Evolutionary conservation across 306 rosid genomes (phyloP).

Genomic region (Medicago arabica): DNA sequence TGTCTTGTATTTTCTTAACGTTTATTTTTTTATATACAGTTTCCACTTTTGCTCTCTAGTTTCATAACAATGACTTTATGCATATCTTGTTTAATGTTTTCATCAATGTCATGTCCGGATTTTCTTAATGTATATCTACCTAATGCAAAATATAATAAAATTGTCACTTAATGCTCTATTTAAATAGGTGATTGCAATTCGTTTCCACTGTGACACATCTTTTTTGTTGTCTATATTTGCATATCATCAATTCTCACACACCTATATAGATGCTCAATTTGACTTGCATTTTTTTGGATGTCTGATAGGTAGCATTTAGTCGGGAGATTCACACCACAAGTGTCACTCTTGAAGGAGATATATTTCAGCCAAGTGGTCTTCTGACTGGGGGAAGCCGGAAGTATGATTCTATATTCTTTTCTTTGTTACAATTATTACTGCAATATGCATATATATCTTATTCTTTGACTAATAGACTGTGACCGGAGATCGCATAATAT

Average conservation of each 20-base stretch:
- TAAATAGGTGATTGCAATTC: conserved; percentile 1
- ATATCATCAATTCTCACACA: too few species aligned
- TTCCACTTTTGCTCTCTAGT: not conserved
- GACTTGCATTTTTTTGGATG: conserved; percentile 39
- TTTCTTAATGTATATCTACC: conserved; percentile 2
- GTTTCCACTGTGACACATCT: conserved; percentile 27
- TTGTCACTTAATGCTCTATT: not conserved
- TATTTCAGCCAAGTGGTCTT: conserved; percentile 96
- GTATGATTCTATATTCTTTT: conserved; percentile 57
- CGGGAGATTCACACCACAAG: conserved; percentile 72
- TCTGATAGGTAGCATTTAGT: conserved; percentile 82
- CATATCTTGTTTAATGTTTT: not conserved
- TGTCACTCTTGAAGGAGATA: conserved; percentile 99
- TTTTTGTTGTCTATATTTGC: conserved; percentile 14
- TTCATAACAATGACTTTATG: conserved; percentile 14
- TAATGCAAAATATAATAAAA: not conserved
- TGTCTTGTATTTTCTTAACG: not conserved
- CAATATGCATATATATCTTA: conserved; percentile 30
- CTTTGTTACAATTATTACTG: conserved; percentile 18
- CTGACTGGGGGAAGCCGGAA: conserved; percentile 97
- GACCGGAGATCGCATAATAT: conserved; percentile 5
- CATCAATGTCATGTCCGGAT: not conserved
- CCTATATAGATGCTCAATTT: conserved; percentile 34
- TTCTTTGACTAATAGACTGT: conserved; percentile 29
- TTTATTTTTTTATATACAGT: not conserved